These are phyloP conservation scores for Chaetomium globosum DNA, from an alignment of 2,329 filamentous ascomycete species.

Conservation along the genomic window DNA sequence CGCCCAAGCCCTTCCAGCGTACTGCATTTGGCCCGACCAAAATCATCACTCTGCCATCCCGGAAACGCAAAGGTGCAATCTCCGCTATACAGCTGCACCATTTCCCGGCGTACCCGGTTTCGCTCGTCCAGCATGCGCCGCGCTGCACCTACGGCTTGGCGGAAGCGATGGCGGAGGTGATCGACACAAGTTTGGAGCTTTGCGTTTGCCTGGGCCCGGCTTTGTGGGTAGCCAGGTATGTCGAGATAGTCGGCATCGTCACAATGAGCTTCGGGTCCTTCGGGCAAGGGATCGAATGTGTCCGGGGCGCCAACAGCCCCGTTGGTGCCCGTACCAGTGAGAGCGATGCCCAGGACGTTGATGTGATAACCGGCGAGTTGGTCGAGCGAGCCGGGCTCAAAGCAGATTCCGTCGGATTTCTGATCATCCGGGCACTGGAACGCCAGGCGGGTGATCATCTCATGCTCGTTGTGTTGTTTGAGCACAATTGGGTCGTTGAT, in stretches of 20 bases:
- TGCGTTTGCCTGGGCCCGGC: constrained; percentile 28
- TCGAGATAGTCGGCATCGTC: constrained; percentile 36
- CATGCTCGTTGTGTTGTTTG: constrained; percentile 36
- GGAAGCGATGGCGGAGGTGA: constrained; percentile 34
- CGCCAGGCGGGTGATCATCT: constrained; percentile 36
- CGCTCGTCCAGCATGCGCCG: constrained; percentile 29
- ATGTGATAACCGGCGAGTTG: constrained; percentile 35
- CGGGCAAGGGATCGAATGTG: constrained; percentile 33
- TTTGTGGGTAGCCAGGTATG: constrained; percentile 33
- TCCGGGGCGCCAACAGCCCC: constrained; percentile 35
- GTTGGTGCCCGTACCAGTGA: constrained; percentile 33
- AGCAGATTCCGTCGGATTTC: constrained; percentile 34
- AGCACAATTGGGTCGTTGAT: constrained; percentile 34
- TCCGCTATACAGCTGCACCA: constrained; percentile 31
- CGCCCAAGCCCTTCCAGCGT: constrained; percentile 33
- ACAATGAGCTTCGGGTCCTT: constrained; percentile 35
- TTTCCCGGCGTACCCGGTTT: constrained; percentile 27
- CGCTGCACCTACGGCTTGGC: constrained; percentile 28
- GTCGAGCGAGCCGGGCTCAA: constrained; percentile 35
- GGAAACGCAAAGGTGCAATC: constrained; percentile 35
- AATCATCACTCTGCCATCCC: constrained; percentile 25
- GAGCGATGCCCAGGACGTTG: constrained; percentile 30
- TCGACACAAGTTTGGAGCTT: constrained; percentile 33
- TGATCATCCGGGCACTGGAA: constrained; percentile 32
- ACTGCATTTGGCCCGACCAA: constrained; percentile 33